phyloP scores from a whole-genome alignment of 176 grass and related monocot genomes.

The Triticum aestivum region DNA sequence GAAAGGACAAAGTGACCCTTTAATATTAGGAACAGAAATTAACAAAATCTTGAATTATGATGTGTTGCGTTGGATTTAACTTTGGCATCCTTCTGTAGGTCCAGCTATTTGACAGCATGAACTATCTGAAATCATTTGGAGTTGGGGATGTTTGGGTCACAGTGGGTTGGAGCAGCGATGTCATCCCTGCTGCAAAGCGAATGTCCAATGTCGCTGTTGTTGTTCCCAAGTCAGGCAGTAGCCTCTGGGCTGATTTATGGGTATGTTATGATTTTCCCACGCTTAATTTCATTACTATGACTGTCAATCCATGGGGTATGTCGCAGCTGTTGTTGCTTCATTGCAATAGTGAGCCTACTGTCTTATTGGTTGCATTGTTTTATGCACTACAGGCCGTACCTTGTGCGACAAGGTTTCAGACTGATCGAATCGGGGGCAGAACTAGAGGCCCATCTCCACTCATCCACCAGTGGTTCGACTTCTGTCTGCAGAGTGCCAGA shows the following conservation, averaged over 20 bases:
- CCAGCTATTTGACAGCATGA: constrained; percentile 72
- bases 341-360: background rate
- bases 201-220: constrained; percentile 79
- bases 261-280: constrained; percentile 28
- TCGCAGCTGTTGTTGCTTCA: background rate
- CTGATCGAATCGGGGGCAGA: constrained; percentile 70
- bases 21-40: background rate
- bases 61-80: background rate
- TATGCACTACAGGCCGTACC: constrained; percentile 60
- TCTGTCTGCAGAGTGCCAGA: constrained; percentile 73
- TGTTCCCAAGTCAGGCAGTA: constrained; percentile 92
- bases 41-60: background rate
- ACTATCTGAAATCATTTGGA: constrained; percentile 89
- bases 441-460: constrained; percentile 78
- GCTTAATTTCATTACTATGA: background rate
- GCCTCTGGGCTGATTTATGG: constrained; percentile 92
- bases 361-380: constrained; percentile 12
- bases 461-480: constrained; percentile 85
- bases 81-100: constrained; percentile 47
- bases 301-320: background rate
- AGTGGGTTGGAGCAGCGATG: constrained; percentile 90
- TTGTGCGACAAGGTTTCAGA: constrained; percentile 57
- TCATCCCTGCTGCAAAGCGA: constrained; percentile 81
- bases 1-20: background rate
- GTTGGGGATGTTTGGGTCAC: constrained; percentile 91